Percentiles rank a stretch among this genome's conserved stretches.
These are phyloP conservation scores for Orbilia ellipsospora DNA, from an alignment of 2,329 filamentous ascomycete genomes.

Conservation along the genomic window DNA sequence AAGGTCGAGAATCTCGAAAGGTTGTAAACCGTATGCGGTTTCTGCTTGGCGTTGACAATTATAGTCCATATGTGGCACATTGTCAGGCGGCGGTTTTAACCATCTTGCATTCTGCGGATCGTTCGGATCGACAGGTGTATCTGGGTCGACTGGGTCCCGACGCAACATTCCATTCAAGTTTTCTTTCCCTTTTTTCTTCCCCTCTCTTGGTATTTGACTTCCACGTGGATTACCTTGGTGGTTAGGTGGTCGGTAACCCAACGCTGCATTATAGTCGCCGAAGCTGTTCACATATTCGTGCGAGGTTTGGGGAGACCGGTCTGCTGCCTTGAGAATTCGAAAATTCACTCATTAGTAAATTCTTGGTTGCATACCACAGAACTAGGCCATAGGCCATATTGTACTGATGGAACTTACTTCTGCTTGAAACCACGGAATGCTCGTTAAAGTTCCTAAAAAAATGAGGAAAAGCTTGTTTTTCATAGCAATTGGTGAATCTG, in stretches of 20 bases:
- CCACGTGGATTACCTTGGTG: background rate
- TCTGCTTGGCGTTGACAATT: background rate
- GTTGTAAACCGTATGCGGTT: background rate
- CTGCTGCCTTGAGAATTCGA: no score
- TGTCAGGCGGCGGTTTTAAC: background rate
- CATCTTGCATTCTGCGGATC: conserved; percentile 6
- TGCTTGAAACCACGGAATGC: no score
- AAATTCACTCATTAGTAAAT: no score
- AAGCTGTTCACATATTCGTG: background rate
- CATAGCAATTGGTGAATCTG: no score
- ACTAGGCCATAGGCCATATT: no score
- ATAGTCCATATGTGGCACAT: conserved; percentile 1
- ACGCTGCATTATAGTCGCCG: conserved; percentile 3
- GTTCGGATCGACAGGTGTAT: background rate
- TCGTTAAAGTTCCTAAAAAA: no score
- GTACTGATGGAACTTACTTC: no score
- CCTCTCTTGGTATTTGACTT: background rate
- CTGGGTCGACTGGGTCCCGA: background rate
- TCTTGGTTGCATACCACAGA: no score
- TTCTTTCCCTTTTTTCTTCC: no score
- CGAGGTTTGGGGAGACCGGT: no score
- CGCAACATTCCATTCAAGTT: no score
- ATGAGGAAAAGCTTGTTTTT: no score
- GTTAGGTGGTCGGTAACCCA: background rate
- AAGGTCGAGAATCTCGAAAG: conserved; percentile 3